Conservation (phyloP, 2,329 filamentous ascomycete species). For the Ceratocystis cacaofunesta region DNA sequence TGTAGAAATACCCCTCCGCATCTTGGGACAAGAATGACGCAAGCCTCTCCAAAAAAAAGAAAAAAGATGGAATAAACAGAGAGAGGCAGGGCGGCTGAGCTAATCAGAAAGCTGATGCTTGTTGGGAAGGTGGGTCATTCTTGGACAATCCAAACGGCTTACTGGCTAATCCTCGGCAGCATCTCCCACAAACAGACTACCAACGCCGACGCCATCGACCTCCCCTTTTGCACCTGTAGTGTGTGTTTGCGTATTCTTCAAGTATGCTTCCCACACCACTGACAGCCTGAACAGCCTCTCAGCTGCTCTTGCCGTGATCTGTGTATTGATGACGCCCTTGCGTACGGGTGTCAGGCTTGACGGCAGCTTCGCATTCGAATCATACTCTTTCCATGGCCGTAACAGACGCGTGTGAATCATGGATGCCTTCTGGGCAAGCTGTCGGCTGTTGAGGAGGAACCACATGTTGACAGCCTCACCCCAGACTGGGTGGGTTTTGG, state of each 20-base stretch:
- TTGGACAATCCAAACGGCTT: not conserved
- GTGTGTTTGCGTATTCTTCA: not conserved
- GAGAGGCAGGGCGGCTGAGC: not conserved
- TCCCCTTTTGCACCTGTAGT: not conserved
- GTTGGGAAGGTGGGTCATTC: not conserved
- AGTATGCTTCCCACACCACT: not conserved
- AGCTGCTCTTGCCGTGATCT: not conserved
- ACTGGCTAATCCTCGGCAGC: constrained; percentile 5
- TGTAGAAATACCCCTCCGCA: not conserved
- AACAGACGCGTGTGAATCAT: not conserved
- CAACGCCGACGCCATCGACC: not conserved
- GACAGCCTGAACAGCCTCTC: not conserved
- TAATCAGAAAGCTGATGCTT: not conserved
- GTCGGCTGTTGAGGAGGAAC: not conserved
- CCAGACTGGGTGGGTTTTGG: not conserved
- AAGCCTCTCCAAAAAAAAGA: not conserved
- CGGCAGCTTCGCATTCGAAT: not conserved
- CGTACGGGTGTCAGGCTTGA: not conserved
- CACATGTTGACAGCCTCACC: not conserved
- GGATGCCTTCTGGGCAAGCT: not conserved
- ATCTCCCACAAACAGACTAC: not conserved
- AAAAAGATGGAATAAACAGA: not conserved
- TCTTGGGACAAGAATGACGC: not conserved
- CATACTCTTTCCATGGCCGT: not conserved
- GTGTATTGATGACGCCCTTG: not conserved